Evolutionary conservation across 1,139 yeast species (phyloP), one percentile per base, ranked within the genome.

Genomic region (Eremothecium gossypii): DNA sequence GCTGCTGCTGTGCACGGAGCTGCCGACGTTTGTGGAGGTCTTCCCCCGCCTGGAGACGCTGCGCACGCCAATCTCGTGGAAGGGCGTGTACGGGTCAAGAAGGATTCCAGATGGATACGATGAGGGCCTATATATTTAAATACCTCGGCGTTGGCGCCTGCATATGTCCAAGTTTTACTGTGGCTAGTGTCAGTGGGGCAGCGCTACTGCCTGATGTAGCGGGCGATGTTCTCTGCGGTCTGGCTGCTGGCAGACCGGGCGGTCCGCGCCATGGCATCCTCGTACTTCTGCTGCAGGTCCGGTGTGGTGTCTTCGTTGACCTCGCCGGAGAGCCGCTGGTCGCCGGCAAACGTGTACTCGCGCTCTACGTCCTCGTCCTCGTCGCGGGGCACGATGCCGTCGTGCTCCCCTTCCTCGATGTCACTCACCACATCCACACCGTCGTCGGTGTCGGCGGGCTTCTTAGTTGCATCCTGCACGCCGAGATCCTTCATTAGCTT

Each of bases 401-500:
- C 77, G 38, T 70, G 65, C 42, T 77, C 85, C 20, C 71, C 74
- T 45, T 75, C 77, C 36, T 72, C 77, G 33, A 70, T 66, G 57
- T 84, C 95, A 7, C 91, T 80, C 33, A 84, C 63, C 2, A 83
- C 91, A 45, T 83, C 86, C 0, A 77, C 76, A 11, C 50, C 45
- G 11, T 45, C 46, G 11, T 42, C 40, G 27, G 31, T 17, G 13
- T 46, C 37, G 2, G 29, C 33, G 33, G 49, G 47, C 5, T 53
- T 49, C 38, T 60, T 61, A 20, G 55, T 50, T 27, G 61, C 58
- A 30, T 71, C 73, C 41, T 73, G 67, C 33, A 87, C 64, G 11
- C 93, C 93, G 60, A 89, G 70, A 60, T 89, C 98, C 49, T 78
- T 78, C 83, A 91, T 83, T 52, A 93, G 69, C 46, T 77, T 73